Percentiles rank a stretch among this genome's conserved stretches.
Conservation (phyloP, 768 basidiomycete species). For the Leccinum incarnatum region DNA sequence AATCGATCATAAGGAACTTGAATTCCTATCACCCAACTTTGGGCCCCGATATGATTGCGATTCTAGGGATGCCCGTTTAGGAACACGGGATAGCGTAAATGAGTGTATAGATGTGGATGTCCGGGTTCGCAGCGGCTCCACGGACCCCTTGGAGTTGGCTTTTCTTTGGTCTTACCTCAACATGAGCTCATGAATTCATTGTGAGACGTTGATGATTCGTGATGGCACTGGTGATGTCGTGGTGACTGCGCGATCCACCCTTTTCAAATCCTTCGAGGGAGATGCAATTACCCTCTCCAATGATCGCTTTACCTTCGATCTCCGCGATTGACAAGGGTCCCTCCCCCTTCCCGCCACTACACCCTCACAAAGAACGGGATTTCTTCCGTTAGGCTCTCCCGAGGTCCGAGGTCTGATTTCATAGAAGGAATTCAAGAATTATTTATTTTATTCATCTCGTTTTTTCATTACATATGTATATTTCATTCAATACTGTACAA, state of each 20-base stretch:
- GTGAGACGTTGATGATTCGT: slow-evolving; percentile 1
- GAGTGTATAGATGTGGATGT: not conserved
- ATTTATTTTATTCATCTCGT: slow-evolving; percentile 4
- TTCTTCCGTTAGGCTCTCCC: slow-evolving; percentile 31
- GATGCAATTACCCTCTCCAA: slow-evolving; percentile 6
- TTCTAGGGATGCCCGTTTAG: not conserved
- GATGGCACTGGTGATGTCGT: not conserved
- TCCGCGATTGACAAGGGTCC: slow-evolving; percentile 25
- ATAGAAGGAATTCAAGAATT: slow-evolving; percentile 10
- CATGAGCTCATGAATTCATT: slow-evolving; percentile 1
- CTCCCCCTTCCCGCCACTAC: slow-evolving; percentile 6
- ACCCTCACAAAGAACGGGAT: slow-evolving; percentile 8
- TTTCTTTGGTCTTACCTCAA: not conserved
- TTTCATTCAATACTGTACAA: slow-evolving; percentile 12
- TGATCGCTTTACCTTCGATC: slow-evolving; percentile 22
- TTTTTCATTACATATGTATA: not conserved
- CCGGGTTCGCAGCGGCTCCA: slow-evolving; percentile 13
- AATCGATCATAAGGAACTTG: not conserved
- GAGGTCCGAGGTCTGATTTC: not conserved
- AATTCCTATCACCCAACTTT: not conserved
- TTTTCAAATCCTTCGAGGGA: not conserved
- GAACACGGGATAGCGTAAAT: slow-evolving; percentile 1
- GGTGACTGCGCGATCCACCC: not conserved
- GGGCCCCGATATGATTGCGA: not conserved
- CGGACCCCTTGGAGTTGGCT: slow-evolving; percentile 25